Evolutionary conservation across 2,329 filamentous ascomycete genomes (phyloP), one percentile per base, ranked within the genome.

Genomic region (Mycosphaerella sp.): DNA sequence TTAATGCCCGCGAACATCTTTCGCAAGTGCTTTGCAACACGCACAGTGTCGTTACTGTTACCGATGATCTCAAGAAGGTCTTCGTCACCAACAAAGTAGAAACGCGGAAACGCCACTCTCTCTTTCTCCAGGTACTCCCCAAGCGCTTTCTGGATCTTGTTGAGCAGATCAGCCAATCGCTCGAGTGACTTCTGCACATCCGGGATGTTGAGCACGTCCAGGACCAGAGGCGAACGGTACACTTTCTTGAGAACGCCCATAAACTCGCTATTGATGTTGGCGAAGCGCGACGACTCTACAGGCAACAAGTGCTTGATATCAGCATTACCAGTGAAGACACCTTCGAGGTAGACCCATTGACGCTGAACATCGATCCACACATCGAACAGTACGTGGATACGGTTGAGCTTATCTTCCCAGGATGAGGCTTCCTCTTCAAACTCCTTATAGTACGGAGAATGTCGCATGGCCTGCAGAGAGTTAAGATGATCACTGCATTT

Each of bases 291-390:
- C 1, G 93, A 96, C 70, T 99, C 93, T 59, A 95, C 91, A 4
- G 95, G 95, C 21, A 99, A 81, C 48, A 99, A 78, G 70, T 97
- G 92, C 74, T 97, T 98, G 77, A 99, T 98, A 67, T 99, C 93
- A 39, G 89, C 92, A 68, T 98, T 99, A 55, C 93, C 93, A 1
- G 92, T 96, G 69, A 99, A 99, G 34, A 99, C 93, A 62, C 93
- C 93, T 73, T 99, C 95, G 4, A 99, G 82, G 70, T 99, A 99
- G 6, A 98, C 93, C 93, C 93, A 99, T 74, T 98, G 93, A 58
- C 95, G 86, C 72, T 99, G 93, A n/a, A 99, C 95, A 73, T 98
- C 95, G 64, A 98, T 98, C 95, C 95, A 99, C 12, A 98, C 91
- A 70, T 99, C 93, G 67, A 99, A 98, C 8, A 98, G 80, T 12